Evolutionary conservation across 345 rosid genomes (phyloP).

Genomic region (Eutrema yunnanense): DNA sequence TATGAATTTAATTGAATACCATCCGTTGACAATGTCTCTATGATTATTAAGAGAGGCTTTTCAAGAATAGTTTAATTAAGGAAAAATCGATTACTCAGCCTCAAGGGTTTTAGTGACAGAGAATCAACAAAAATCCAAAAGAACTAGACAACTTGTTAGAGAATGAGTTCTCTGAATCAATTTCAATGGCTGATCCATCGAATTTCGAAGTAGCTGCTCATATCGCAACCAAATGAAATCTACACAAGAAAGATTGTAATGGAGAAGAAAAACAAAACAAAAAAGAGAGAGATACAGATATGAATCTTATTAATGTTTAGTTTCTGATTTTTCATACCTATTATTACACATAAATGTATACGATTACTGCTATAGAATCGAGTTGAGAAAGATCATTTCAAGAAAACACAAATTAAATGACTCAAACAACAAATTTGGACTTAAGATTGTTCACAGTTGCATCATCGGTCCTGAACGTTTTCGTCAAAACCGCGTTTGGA

Average conservation of each 20-base stretch:
- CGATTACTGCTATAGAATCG: neutral
- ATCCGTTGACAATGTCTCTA: neutral
- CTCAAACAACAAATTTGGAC: slow-evolving; percentile 42
- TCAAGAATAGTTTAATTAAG: neutral
- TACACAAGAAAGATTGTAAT: neutral
- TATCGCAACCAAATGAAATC: neutral
- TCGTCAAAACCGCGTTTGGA: slow-evolving; percentile 52
- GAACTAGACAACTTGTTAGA: neutral
- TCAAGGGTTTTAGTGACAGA: neutral
- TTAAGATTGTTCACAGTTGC: slow-evolving; percentile 37
- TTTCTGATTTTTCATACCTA: neutral
- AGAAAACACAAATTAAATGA: neutral
- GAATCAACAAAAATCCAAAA: neutral
- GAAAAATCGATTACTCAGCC: neutral
- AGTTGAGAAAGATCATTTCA: neutral
- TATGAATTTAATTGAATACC: neutral
- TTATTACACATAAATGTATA: neutral
- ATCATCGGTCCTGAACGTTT: slow-evolving; percentile 45
- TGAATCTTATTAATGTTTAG: neutral
- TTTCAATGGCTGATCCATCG: neutral
- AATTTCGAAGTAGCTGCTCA: neutral
- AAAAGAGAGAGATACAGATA: neutral
- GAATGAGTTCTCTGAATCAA: neutral
- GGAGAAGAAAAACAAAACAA: neutral
- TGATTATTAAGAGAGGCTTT: neutral